Evolutionary conservation across 2,329 filamentous ascomycete species (phyloP), one percentile per base, ranked within the genome.

Genomic region (Zymoseptoria pseudotritici): DNA sequence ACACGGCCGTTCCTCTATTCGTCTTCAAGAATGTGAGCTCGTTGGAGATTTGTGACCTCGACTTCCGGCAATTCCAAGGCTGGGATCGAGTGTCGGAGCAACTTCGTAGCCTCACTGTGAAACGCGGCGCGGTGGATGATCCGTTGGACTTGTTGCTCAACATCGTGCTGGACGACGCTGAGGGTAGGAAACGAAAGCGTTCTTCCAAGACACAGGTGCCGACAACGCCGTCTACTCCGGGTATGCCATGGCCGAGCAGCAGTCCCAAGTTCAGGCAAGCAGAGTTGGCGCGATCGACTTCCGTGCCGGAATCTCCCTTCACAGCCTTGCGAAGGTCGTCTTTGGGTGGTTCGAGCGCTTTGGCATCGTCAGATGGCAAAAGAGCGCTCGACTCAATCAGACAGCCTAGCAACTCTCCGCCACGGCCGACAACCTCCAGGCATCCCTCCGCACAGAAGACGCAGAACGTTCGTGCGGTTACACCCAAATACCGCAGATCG

Each of bases 1-100:
- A 99, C 75, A 96, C 91, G 22, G 94, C 94, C 20, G 94, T 99
- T 29, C 94, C 94, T 20, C 81, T 99, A n/a, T 88, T 96, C 74
- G 89, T 90, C 8, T 97, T 99, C 83, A 97, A 99, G 78, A 99
- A 97, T 68, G 80, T 97, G 57, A 93, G 93, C 75, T 89, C 91
- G 21, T 81, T 99, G 65, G 94, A 99, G 74, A 90, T 99, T 57
- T 92, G 88, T 77, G 92, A 95, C 76, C 88, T 97, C 72, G 94
- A 99, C 75, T 97, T 96, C 72, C 86, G 94, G 63, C 92, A 96
- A 69, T 97, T 97, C 77, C 96, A 91, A 75, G 94, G 94, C 60
- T 99, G 94, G 94, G 93, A 99, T 73, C 86, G 89, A 60, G 78
- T 97, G 58, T 89, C 94, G 8, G 94, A 99, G 72, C 92, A 97